Base-by-base conservation (phyloP, 495 filamentous ascomycete species). In the Terfezia boudieri region DNA sequence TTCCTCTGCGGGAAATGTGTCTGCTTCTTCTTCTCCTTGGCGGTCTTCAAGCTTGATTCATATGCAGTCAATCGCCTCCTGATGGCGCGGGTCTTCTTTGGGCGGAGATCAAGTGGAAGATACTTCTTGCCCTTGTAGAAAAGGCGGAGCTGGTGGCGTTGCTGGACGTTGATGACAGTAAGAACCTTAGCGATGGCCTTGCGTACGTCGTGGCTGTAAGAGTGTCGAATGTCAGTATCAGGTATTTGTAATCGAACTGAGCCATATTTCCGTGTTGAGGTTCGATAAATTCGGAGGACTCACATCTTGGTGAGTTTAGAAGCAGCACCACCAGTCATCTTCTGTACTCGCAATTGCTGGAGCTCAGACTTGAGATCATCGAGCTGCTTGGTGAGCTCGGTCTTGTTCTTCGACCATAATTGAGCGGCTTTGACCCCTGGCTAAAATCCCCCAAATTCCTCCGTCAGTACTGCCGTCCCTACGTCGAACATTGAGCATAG, bases 51-150 rank as follows among this genome's bases (percentile, higher is more conserved):
- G 63, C 78, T 74, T 59, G 79, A 76, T 75, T 99, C 92, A 75
- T 89, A 76, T 73, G 82, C 81, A 67, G 82, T 88, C 69, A 99
- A 77, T 61, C 84, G 75, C 71, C 90, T 82, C 62, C 90, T 84
- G 72, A 95, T 86, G 64, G 86, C 90, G 60, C 92, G 86, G 67
- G 90, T 99, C 74, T 84, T 77, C 82, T 96, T 94, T 67, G 86
- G 76, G 69, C 90, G 83, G 73, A 98, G 86, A 71, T 96, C 90
- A 64, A 96, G 85, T 55, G 86, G 88, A 43, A 86, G 73, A 78
- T 94, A 95, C 76, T 95, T 96, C 83, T 95, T 96, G 78, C 79
- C 80, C 78, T 93, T 90, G 79, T 99, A 99, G 82, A 95, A 96
- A 61, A 99, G 74, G 67, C 90, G 89, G 64, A 99, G 84, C 74